phyloP scores from a whole-genome alignment of 352 stramenopile genomes.

The Phytophthora multivora region DNA sequence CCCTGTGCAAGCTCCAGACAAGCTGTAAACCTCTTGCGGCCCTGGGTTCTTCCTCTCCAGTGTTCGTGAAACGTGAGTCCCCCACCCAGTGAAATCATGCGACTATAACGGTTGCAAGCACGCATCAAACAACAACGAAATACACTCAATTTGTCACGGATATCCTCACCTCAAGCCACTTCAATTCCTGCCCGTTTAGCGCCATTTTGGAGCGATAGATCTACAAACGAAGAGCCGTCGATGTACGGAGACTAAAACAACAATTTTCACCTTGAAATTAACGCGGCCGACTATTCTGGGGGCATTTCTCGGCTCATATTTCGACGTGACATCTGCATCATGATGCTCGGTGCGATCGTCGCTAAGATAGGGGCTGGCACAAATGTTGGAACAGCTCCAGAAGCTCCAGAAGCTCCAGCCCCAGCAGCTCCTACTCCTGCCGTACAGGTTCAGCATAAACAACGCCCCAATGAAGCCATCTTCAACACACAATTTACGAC shows the following conservation, averaged over 20 bases:
- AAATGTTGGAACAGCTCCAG: constrained; percentile 5
- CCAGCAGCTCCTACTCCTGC: not conserved
- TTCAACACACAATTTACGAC: constrained; percentile 85
- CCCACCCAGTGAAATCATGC: constrained; percentile 50
- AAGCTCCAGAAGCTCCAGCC: not conserved
- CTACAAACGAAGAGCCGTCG: constrained; percentile 11
- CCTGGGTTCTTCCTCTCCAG: constrained; percentile 22
- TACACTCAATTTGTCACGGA: not conserved
- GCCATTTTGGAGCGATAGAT: constrained; percentile 8
- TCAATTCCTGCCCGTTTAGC: constrained; percentile 21
- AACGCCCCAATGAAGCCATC: constrained; percentile 66
- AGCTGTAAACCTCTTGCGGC: constrained; percentile 24
- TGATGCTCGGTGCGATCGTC: constrained; percentile 20
- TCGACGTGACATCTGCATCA: not conserved
- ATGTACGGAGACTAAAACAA: not conserved
- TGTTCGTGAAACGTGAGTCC: constrained; percentile 39
- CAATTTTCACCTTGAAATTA: not conserved
- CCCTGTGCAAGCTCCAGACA: constrained; percentile 28
- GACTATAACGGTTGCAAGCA: constrained; percentile 23
- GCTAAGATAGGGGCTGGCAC: constrained; percentile 8
- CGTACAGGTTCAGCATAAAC: constrained; percentile 7
- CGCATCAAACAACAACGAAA: constrained; percentile 1
- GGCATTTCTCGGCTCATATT: not conserved
- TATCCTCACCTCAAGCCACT: constrained; percentile 30
- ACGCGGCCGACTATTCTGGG: constrained; percentile 7